Base-by-base conservation (phyloP, 352 stramenopile species). In the Pilasporangium apinafurcum region DNA sequence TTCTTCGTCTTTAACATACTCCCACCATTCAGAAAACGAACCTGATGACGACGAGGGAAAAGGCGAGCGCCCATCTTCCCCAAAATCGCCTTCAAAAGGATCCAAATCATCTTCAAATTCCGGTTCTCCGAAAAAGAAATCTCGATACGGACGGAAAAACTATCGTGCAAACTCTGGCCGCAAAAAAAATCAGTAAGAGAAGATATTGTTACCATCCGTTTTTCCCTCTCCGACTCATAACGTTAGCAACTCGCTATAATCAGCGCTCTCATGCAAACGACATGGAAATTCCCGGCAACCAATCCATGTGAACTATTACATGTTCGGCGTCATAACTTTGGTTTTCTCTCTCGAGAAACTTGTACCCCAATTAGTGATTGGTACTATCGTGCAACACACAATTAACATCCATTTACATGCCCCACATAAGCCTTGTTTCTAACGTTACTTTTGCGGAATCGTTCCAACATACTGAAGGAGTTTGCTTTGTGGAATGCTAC, bases 391-490 rank as follows among this genome's bases (percentile, higher is more conserved):
- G 27, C 22, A 37, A 38, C 20, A 18, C 33, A 36, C 31, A 36
- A 36, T 29, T 20, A 27, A 14, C 9, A 47, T 21, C 28, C 28
- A 47, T 24, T 18, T 13, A 12, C 5, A 20, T 24, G 21, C n/a
- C n/a, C n/a, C n/a, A n/a, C n/a, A n/a, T n/a, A n/a, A n/a, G n/a
- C n/a, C n/a, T n/a, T n/a, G n/a, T n/a, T n/a, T n/a, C n/a, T n/a
- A n/a, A n/a, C n/a, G n/a, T n/a, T n/a, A n/a, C n/a, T 66, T 62
- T 18, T 47, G 44, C 18, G 75, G 76, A 36, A 90, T 83, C n/a
- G 64, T 69, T 51, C 68, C 56, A 51, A 94, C 81, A 61, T 91
- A 92, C 56, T 84, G 59, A 17, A 94, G 68, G 45, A 94, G 60
- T 25, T 74, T 72, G 24, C 58, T 68, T 59, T 91, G 68, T 16